Evolutionary conservation across 2,329 filamentous ascomycete species (phyloP), one percentile per base, ranked within the genome.

Genomic region (Diaporthe citrichinensis): DNA sequence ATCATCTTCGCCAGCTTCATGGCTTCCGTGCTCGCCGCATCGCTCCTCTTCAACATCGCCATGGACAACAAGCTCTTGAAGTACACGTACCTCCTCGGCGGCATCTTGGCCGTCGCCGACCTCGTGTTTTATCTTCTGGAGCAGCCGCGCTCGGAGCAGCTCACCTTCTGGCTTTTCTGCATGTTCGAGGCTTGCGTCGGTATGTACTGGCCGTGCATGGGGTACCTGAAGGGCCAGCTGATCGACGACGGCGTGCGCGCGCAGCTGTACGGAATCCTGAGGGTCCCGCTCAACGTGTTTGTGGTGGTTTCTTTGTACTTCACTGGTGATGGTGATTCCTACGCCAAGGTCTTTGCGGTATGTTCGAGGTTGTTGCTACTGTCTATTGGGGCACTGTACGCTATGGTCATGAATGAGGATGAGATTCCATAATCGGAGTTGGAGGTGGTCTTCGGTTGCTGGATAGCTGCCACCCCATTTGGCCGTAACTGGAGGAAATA

Each of bases 1-100:
- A 80, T 87, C 71, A 86, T 87, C 74, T 87, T 88, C 76, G 83
- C 86, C 71, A 85, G 85, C 76, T 88, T 90, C 72, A 88, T 92
- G 90, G 87, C 87, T 31, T 85, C 88, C 8, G 90, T 90, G 81
- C 90, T 91, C 81, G 85, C 90, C 9, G 89, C 90, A n/a, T 90
- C 90, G 2, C 84, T 91, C 36, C 77, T 87, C 9, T 91, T 91
- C 81, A 87, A 85, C 77, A 79, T 84, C 49, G 80, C 83, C 69
- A 84, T 83, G 78, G 80, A 81, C 58, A 73, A 71, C 39, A 69
- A 68, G 15, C 67, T 79, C 76, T 80, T 80, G 73, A 79, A 77
- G 17, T 80, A 81, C 72, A 77, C 79, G 34, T 79, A 78, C n/a
- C 79, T 86, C 15, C 81, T 87, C 8, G 78, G 84, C 31, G 83